These are phyloP conservation scores for Boletus coccyginus DNA, from an alignment of 768 basidiomycete genomes.

Conservation along the genomic window DNA sequence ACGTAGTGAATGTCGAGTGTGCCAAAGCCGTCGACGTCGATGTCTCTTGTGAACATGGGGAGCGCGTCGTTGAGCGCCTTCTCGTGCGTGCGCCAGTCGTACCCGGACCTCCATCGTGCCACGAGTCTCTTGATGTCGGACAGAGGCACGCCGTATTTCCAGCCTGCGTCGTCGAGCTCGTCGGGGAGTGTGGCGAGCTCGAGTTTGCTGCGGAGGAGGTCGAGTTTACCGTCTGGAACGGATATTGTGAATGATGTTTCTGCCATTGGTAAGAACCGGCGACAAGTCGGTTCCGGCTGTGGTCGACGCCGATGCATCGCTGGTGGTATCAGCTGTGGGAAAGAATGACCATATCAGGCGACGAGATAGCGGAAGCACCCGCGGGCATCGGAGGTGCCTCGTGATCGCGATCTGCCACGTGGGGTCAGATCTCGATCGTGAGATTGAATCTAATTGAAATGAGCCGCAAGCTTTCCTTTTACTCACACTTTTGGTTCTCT, in stretches of 20 bases:
- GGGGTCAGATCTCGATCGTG: constrained; percentile 31
- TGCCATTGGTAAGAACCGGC: constrained; percentile 21
- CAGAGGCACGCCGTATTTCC: constrained; percentile 53
- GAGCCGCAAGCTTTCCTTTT: constrained; percentile 29
- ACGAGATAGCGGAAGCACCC: neutral
- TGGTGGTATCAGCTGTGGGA: neutral
- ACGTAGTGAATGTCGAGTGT: constrained; percentile 56
- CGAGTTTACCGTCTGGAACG: constrained; percentile 42
- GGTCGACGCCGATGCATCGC: too few species aligned
- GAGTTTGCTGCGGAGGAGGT: constrained; percentile 44
- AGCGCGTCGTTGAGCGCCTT: constrained; percentile 47
- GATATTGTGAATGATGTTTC: constrained; percentile 48
- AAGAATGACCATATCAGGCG: neutral
- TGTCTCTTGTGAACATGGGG: constrained; percentile 53
- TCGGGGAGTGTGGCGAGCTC: constrained; percentile 50
- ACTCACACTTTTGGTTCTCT: constrained; percentile 27
- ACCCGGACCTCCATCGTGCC: constrained; percentile 49
- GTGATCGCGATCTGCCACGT: constrained; percentile 33
- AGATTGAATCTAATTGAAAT: constrained; percentile 35
- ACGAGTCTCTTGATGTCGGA: constrained; percentile 47
- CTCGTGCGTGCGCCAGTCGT: constrained; percentile 57
- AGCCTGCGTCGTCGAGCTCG: constrained; percentile 49
- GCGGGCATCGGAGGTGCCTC: constrained; percentile 2
- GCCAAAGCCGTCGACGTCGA: constrained; percentile 47
- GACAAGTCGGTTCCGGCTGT: neutral